Base-by-base conservation (phyloP, 345 rosid species). In the Ricinus communis region DNA sequence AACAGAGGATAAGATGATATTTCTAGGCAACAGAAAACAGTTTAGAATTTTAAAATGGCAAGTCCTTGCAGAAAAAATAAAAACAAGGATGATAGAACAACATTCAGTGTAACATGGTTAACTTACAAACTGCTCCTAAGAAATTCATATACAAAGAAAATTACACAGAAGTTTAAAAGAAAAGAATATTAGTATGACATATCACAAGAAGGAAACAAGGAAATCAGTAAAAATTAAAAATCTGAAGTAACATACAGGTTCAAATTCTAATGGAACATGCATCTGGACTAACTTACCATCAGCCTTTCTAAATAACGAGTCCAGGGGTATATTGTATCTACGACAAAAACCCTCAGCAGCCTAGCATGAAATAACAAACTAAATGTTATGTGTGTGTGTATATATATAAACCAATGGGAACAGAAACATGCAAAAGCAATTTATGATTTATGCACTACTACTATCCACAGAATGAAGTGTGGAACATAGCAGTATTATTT, bases 271-370 rank as follows among this genome's bases (percentile, higher is more conserved):
- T 50, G 1, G 40, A 25, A 4, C 45, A 65, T 54, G 52, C n/a
- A 70, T 74, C 46, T 61, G 49, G 59, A 59, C 40, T 62, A 57
- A 82, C 95, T 84, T 76, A 94, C 98, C 97, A 63, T 85, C 91
- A 66, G 73, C 79, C 77, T 88, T 94, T 69, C 76, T 85, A 82
- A 76, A 88, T 74, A 90, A 45, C 18, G 86, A 82, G 51, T 86
- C 91, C 73, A 88, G 30, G 38, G 88, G 77, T 65, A 90, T 84
- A 64, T 83, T 83, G 79, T 90, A 84, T 85, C 95, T 87, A 64
- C 91, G 90, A 74, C 97, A 88, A 76, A 94, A 94, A 51, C 98
- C 98, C 74, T 90, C 97, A 41, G 93, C 96, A 77, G 98, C 97
- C 97, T 91, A 88, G 64, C 56, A 77, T 78, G 61, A 69, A 77